Evolutionary conservation across 106 monocot genomes (phyloP), one percentile per base, ranked within the genome.

Genomic region (Gastrodia elata): DNA sequence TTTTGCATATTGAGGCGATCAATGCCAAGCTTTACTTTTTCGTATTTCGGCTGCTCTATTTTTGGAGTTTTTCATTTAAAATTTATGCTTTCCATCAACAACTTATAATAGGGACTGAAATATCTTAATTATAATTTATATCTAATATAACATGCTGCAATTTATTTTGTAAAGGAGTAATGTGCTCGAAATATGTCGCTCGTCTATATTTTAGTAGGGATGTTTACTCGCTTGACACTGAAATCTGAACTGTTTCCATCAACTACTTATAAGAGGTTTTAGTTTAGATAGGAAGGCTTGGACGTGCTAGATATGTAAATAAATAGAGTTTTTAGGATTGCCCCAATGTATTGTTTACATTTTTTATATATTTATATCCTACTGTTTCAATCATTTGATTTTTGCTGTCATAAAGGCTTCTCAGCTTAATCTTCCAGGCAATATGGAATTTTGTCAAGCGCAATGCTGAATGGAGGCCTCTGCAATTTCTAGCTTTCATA

Each of bases 401-500:
- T n/a, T 52, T 52, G 52, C 6, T 52, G 52, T n/a, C 52, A 44
- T 44, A 22, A 52, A 52, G 30, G 32, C 10, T 8, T 32, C 61
- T 61, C 30, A 32, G 32, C 27, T 61, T 61, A 0, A 61, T 69
- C 74, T 46, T 85, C 77, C 89, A 95, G 95, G 78, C 71, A 33
- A 58, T 82, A 22, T 95, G 95, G 95, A 75, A 84, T 70, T 69
- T 89, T 32, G 56, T 95, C 25, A 77, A 83, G 69, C 85, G 89
- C 39, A 81, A 69, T 84, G 87, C 87, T 24, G 91, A 95, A 44
- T 95, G 87, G 85, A 92, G 82, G 76, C 95, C 95, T 61, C 75
- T 95, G 83, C 95, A 95, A 77, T 95, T 95, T 83, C 76, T 95
- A n/a, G 84, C 84, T 28, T 89, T 92, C 65, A 77, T 70, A 14